phyloP scores from a whole-genome alignment of 1,284 basidiomycete species.

The Psilocybe mexicana region DNA sequence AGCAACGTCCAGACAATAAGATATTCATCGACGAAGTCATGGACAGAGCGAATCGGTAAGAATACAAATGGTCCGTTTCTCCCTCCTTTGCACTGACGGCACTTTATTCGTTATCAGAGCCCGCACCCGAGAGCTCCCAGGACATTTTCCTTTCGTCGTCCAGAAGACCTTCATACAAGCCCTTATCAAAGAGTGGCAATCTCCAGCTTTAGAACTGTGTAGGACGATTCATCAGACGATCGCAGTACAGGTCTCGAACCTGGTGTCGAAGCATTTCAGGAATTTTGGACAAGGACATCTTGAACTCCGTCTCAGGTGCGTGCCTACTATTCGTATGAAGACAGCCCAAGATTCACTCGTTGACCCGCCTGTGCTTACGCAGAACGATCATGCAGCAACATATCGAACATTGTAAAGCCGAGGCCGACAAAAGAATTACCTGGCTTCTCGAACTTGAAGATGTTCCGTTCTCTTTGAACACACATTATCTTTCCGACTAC shows the following conservation, averaged over 20 bases:
- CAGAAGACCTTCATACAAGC: conserved; percentile 48
- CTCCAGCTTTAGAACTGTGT: conserved; percentile 49
- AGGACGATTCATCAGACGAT: conserved; percentile 42
- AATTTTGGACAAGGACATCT: conserved; percentile 53
- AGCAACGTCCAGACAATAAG: conserved; percentile 3
- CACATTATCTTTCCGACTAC: conserved; percentile 57
- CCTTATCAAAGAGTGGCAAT: conserved; percentile 50
- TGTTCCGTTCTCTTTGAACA: conserved; percentile 57
- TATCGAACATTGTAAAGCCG: conserved; percentile 30
- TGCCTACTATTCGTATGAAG: background rate
- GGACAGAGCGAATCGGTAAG: conserved; percentile 47
- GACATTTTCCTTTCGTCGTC: conserved; percentile 64
- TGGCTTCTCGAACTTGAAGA: conserved; percentile 57
- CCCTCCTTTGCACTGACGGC: background rate
- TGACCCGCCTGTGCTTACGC: background rate
- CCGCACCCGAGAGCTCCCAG: conserved; percentile 67
- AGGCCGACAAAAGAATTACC: conserved; percentile 41
- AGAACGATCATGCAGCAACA: conserved; percentile 18
- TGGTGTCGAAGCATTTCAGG: conserved; percentile 50
- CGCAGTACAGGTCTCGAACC: conserved; percentile 35
- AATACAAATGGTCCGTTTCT: background rate
- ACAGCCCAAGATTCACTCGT: background rate
- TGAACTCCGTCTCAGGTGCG: conserved; percentile 54
- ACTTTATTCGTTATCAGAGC: conserved; percentile 41
- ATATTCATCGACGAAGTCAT: conserved; percentile 63